Conservation (phyloP, 164 flowering plant genomes). For the Malania oleifera region DNA sequence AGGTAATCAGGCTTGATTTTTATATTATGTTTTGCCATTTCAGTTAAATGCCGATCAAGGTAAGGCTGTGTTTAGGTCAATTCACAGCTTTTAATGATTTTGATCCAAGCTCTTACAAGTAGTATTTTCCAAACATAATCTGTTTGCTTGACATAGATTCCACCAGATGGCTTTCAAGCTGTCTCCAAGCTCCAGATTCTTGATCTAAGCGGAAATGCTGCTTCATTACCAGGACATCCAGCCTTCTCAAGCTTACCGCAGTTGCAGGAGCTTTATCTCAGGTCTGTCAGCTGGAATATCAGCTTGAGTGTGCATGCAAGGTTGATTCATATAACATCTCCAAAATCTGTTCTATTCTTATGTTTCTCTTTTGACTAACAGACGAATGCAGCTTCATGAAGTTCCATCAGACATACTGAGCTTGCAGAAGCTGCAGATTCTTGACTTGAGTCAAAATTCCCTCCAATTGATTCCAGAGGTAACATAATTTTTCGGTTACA, state of each 20-base stretch:
- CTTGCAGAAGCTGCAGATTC: conserved; percentile 59
- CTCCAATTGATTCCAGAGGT: conserved; percentile 75
- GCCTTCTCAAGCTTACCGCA: conserved; percentile 59
- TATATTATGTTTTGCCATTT: background rate
- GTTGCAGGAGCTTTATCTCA: conserved; percentile 82
- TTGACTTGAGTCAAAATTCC: conserved; percentile 85
- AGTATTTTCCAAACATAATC: background rate
- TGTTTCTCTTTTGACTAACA: conserved; percentile 21
- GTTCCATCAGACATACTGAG: conserved; percentile 57
- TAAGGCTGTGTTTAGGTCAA: no score
- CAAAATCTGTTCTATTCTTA: conserved; percentile 1
- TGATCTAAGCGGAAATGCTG: conserved; percentile 76
- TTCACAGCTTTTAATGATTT: no score
- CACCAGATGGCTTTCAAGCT: conserved; percentile 68
- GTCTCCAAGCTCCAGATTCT: conserved; percentile 67
- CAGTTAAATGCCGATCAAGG: no score
- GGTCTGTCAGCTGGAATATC: conserved; percentile 36
- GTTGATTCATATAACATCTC: background rate
- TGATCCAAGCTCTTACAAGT: background rate
- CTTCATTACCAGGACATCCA: conserved; percentile 52
- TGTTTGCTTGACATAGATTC: conserved; percentile 43
- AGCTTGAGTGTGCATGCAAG: background rate
- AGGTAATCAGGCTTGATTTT: conserved; percentile 36
- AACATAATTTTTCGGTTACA: conserved; percentile 10
- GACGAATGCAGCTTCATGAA: conserved; percentile 63